Evolutionary conservation across 306 rosid species (phyloP).

Genomic region (Sechiopsis laciniata): DNA sequence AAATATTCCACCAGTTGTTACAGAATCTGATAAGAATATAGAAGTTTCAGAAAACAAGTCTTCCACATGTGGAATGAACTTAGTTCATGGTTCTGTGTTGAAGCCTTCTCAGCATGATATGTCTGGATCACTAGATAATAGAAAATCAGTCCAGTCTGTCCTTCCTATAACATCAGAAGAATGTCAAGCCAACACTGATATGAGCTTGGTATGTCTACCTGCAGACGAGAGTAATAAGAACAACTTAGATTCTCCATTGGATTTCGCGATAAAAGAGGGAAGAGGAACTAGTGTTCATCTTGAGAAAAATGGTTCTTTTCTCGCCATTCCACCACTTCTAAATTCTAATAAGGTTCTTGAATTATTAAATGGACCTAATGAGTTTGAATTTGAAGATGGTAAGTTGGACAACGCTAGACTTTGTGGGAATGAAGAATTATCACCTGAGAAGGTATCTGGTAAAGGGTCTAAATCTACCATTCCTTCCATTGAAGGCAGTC

Average conservation of each 20-base stretch:
- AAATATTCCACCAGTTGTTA: conserved; percentile 26
- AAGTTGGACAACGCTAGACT: conserved; percentile 33
- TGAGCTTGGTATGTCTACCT: conserved; percentile 27
- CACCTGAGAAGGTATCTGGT: conserved; percentile 29
- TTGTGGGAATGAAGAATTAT: conserved; percentile 33
- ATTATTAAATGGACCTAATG: conserved; percentile 25
- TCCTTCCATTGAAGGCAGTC: conserved; percentile 29
- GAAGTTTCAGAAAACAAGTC: conserved; percentile 27
- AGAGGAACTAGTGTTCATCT: conserved; percentile 21
- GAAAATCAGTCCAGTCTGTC: conserved; percentile 25
- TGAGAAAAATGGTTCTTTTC: conserved; percentile 1
- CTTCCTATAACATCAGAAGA: conserved; percentile 32
- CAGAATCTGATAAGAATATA: conserved; percentile 27
- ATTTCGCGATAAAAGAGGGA: conserved; percentile 27
- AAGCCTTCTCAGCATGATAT: conserved; percentile 25
- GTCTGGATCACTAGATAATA: conserved; percentile 30
- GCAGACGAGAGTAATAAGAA: conserved; percentile 34
- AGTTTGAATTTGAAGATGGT: conserved; percentile 31
- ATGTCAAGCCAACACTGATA: conserved; percentile 31
- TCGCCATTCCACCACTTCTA: conserved; percentile 15
- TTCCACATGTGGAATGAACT: conserved; percentile 28
- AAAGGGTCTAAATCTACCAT: conserved; percentile 33
- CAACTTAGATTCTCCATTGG: conserved; percentile 30
- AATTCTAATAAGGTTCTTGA: conserved; percentile 19
- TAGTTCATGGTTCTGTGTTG: conserved; percentile 22